These are phyloP conservation scores for Coemansia sp. DNA, from an alignment of 192 early-diverging fungal genomes.

Conservation along the genomic window DNA sequence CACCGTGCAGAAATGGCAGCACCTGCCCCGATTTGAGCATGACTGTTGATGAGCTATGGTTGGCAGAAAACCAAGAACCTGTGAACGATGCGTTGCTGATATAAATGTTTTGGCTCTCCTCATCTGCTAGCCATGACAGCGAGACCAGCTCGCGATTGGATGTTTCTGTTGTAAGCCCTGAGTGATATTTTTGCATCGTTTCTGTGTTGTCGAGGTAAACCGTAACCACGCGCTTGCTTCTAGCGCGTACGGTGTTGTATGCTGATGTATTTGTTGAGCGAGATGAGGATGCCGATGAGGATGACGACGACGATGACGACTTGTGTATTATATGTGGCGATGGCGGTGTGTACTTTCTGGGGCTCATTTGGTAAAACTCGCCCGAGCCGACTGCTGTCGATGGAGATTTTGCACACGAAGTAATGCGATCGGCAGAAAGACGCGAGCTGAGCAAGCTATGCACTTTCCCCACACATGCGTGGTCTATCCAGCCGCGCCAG, in stretches of 20 bases:
- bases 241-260: constrained; percentile 1
- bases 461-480: constrained; percentile 16
- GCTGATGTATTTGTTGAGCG: not conserved
- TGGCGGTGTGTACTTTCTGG: constrained; percentile 9
- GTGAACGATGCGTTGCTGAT: constrained; percentile 13
- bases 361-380: not conserved
- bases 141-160: constrained; percentile 26
- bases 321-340: constrained; percentile 33
- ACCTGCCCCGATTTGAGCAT: constrained; percentile 22
- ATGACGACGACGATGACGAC: constrained; percentile 11
- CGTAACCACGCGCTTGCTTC: constrained; percentile 10
- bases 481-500: constrained; percentile 52
- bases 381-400: not conserved
- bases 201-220: constrained; percentile 25
- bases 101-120: constrained; percentile 6
- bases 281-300: not conserved
- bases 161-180: constrained; percentile 25
- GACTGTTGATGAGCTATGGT: constrained; percentile 7
- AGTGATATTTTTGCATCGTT: constrained; percentile 21
- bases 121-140: constrained; percentile 25
- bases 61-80: constrained; percentile 48
- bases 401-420: not conserved
- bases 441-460: constrained; percentile 17
- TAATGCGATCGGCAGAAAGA: constrained; percentile 4
- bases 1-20: constrained; percentile 44